Percentiles rank a stretch among this genome's conserved stretches.
Evolutionary conservation across 164 flowering plant species (phyloP).

Genomic region (Annona cherimola): DNA sequence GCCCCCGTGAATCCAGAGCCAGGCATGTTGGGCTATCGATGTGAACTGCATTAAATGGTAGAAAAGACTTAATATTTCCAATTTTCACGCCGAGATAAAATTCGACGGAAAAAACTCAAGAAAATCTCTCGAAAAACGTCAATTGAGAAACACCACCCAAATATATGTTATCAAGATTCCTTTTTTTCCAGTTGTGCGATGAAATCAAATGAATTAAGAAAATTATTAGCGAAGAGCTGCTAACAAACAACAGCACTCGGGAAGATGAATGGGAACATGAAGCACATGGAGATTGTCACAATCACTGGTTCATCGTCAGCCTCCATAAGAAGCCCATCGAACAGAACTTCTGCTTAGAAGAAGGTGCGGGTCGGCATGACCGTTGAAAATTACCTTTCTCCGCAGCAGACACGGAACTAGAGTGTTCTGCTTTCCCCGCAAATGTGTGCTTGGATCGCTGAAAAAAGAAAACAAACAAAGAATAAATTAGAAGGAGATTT

Average conservation of each 20-base stretch:
- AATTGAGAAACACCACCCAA: no score
- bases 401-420: constrained; percentile 3
- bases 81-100: no score
- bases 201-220: no score
- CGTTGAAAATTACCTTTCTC: not conserved
- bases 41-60: constrained; percentile 8
- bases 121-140: no score
- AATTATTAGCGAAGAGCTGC: not conserved
- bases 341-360: not conserved
- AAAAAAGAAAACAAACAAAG: not conserved
- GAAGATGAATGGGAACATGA: not conserved
- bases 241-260: not conserved
- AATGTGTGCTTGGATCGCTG: constrained; percentile 26
- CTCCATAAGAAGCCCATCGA: not conserved
- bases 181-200: no score
- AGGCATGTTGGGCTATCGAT: constrained; percentile 42
- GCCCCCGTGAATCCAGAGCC: constrained; percentile 33
- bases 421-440: constrained; percentile 7
- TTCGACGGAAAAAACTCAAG: no score
- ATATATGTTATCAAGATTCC: no score
- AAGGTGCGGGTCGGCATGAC: not conserved
- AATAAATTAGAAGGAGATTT: not conserved
- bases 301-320: not conserved
- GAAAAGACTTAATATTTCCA: not conserved
- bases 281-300: not conserved